Percentiles rank a stretch among this genome's conserved stretches.
Conservation (phyloP, 2,329 filamentous ascomycete genomes). For the Akanthomyces lecanii region DNA sequence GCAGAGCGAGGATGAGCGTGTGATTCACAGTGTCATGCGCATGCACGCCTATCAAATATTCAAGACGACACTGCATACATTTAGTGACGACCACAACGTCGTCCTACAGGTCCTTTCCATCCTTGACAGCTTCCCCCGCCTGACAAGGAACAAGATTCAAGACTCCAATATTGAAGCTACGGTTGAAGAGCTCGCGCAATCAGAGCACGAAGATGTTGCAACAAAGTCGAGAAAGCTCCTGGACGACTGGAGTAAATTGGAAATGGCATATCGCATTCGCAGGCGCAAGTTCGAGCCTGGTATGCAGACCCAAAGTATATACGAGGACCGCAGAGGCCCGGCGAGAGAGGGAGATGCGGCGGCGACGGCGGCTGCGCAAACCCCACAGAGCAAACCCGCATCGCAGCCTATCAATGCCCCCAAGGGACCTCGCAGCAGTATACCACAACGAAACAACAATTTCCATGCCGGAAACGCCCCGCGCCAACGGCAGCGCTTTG, state of each 20-base stretch:
- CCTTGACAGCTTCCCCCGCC: constrained; percentile 78
- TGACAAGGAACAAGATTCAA: constrained; percentile 95
- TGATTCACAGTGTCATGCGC: constrained; percentile 82
- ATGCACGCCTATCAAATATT: constrained; percentile 98
- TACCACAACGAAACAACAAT: constrained; percentile 47
- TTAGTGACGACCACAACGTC: constrained; percentile 85
- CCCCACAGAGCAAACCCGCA: constrained; percentile 38
- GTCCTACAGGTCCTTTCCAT: constrained; percentile 87
- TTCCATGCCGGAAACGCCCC: constrained; percentile 42
- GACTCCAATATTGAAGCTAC: constrained; percentile 91
- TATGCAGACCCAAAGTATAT: constrained; percentile 51
- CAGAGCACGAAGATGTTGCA: constrained; percentile 70
- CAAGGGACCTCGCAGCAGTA: constrained; percentile 58
- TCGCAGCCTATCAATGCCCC: constrained; percentile 49
- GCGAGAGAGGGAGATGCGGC: constrained; percentile 37
- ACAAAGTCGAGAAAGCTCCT: constrained; percentile 67
- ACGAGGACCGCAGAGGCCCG: constrained; percentile 57
- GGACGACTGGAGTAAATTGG: constrained; percentile 82
- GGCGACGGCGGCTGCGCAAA: constrained; percentile 23
- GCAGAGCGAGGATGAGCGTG: constrained; percentile 77
- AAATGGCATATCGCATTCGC: constrained; percentile 88
- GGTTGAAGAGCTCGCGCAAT: constrained; percentile 63
- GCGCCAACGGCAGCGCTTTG: constrained; percentile 46
- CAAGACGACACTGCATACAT: constrained; percentile 78
- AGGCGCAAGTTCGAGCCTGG: constrained; percentile 79